Evolutionary conservation across 495 filamentous ascomycete species (phyloP).

Genomic region (Penicillium longicatenatum): DNA sequence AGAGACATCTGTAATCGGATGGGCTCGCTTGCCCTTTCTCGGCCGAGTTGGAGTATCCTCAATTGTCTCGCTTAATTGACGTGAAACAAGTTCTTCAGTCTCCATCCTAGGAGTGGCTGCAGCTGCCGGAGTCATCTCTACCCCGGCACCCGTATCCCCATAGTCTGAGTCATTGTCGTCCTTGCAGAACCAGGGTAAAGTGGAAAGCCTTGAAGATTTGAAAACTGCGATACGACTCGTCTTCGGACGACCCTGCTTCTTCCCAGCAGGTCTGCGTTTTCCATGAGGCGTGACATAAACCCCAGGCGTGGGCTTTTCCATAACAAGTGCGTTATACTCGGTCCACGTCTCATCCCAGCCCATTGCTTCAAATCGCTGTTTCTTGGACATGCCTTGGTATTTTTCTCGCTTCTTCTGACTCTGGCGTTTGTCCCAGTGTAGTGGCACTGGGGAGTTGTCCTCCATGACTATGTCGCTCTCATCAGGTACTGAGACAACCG

Average conservation of each 20-base stretch:
- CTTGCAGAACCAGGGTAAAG: conserved; percentile 41
- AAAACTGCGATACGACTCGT: conserved; percentile 54
- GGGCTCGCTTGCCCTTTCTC: background rate
- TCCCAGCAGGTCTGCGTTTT: conserved; percentile 43
- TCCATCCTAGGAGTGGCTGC: background rate
- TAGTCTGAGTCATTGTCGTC: conserved; percentile 6
- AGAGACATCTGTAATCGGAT: background rate
- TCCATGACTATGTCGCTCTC: conserved; percentile 9
- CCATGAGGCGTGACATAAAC: conserved; percentile 55
- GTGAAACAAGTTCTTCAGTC: background rate
- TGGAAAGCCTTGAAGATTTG: conserved; percentile 42
- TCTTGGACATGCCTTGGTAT: conserved; percentile 35
- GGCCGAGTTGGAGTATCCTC: background rate
- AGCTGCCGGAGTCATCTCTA: background rate
- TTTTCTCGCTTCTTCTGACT: conserved; percentile 21
- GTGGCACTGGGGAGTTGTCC: background rate
- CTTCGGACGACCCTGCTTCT: conserved; percentile 51
- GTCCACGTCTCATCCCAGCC: conserved; percentile 48
- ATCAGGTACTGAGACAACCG: background rate
- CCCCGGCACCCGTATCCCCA: background rate
- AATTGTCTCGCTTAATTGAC: background rate
- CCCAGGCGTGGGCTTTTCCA: conserved; percentile 45
- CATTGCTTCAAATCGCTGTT: conserved; percentile 42
- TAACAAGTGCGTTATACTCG: conserved; percentile 43
- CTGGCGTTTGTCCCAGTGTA: background rate